Base-by-base conservation (phyloP, 495 filamentous ascomycete species). In the Pyronema omphalodes region DNA sequence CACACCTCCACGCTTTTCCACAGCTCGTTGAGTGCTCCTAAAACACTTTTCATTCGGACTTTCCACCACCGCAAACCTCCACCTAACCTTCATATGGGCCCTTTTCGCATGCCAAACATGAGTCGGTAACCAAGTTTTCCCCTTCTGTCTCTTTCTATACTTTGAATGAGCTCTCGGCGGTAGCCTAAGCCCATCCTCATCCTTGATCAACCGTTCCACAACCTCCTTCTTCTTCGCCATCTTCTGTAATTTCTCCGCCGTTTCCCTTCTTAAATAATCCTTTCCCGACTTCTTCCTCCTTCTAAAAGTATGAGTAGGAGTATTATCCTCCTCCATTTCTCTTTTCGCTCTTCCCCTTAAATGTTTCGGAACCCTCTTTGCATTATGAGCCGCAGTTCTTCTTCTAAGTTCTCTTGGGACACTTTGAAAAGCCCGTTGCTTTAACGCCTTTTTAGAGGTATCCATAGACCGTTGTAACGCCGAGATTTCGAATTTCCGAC, bases 71-170 rank as follows among this genome's bases (percentile, higher is more conserved):
- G 86, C 76, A 67, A 95, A 95, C 40, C 88, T 75, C 91, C 91
- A 98, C 19, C 93, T 69, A 1, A 77, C 75, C 0, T 84, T 83
- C 83, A 98, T 93, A 52, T 74, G 80, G 6, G 91, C 89, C 44
- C 91, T 73, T 62, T 98, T 96, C 12, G 88, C 82, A 70, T 94
- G 91, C 71, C 80, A 98, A 51, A 94, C 67, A 62, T 98, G 91
- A 14, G 91, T 94, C 2, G 91, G 93, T 3, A 98, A 73, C 91
- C 91, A 96, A 0, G 80, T 83, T 71, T 98, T 98, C 66, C 82
- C 74, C 35, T 78, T 67, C 66, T 98, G 91, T 1, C 91, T 79
- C 70, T 88, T 94, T 56, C 80, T 77, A 60, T 81, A 95, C 57
- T 82, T 88, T 9, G 80, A 74, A 17, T 77, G 73, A 1, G 80